These are phyloP conservation scores for Rubus parviflorus DNA, from an alignment of 306 rosid genomes.

Conservation along the genomic window DNA sequence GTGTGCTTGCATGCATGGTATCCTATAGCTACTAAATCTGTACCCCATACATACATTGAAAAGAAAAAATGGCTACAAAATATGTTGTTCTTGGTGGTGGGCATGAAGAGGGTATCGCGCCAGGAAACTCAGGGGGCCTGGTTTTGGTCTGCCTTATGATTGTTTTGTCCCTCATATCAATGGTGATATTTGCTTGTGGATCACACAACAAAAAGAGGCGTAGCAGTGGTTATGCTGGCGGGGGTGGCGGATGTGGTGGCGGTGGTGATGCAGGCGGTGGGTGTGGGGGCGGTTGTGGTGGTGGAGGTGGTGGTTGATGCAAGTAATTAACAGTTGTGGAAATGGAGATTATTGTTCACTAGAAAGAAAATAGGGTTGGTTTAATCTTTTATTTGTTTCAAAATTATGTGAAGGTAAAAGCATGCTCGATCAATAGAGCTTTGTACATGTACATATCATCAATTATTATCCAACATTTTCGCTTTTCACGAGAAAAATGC, in stretches of 20 bases:
- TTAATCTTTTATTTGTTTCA: too few relatives aligned
- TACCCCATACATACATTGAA: too few relatives aligned
- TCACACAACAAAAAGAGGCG: neutral
- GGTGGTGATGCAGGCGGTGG: neutral
- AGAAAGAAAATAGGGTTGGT: too few relatives aligned
- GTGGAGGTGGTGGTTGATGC: neutral
- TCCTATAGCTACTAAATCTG: too few relatives aligned
- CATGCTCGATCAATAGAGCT: too few relatives aligned
- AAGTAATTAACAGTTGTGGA: neutral
- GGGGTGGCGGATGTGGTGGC: neutral
- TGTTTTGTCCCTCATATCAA: conserved; percentile 35
- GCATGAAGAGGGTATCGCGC: neutral
- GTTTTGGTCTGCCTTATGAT: conserved; percentile 23
- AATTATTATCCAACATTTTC: too few relatives aligned
- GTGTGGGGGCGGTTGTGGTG: neutral
- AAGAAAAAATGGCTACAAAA: conserved; percentile 26
- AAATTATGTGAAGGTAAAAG: too few relatives aligned
- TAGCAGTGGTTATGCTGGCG: neutral
- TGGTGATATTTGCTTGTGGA: conserved; percentile 41
- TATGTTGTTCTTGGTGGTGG: neutral
- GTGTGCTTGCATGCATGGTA: too few relatives aligned
- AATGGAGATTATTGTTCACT: too few relatives aligned
- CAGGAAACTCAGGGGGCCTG: conserved; percentile 1
- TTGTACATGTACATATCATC: too few relatives aligned
- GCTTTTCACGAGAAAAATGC: too few relatives aligned